Evolutionary conservation across 306 rosid genomes (phyloP), one percentile per base, ranked within the genome.

Genomic region (Abrus pulchellus): DNA sequence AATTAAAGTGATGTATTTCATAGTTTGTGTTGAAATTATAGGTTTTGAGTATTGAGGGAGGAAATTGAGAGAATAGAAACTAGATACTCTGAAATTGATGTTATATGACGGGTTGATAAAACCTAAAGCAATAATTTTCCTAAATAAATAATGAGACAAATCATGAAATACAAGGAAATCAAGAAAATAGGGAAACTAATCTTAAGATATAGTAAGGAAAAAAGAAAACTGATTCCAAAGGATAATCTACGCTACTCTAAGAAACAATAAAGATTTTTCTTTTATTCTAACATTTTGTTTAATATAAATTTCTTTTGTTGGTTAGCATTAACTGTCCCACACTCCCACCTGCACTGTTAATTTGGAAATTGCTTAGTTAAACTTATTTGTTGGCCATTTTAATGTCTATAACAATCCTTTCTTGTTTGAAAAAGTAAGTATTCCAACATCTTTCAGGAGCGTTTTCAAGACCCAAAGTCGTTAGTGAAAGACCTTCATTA

Each of bases 401-500:
- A 62, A 69, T 48, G 69, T 41, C 76, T 68, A 13, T 65, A 20
- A 5, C 27, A 66, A 60, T 50, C 54, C 2, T 14, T 78, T 75
- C 68, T 82, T 29, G 14, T 79, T 45, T 57, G 47, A 59, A 63
- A 68, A 62, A 13, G 78, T 43, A 30, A 80, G 72, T 38, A 57
- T 63, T 50, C 30, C 74, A 50, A 73, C 80, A 63, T 72, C 72
- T 83, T 88, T 77, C 93, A 94, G 98, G 90, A 90, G 76, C 90
- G 83, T 59, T 92, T 94, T 79, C 85, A 74, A 61, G 92, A 91
- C 86, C 94, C 98, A 7, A 88, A 89, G 74, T 86, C 97, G 67
- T 85, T 91, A 68, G 93, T 65, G 38, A 75, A 81, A 60, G 87
- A 78, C 76, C 97, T 94, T 59, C 93, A 85, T 78, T 47, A 84